Evolutionary conservation across 768 basidiomycete genomes (phyloP), one percentile per base, ranked within the genome.

Genomic region (Fomitopsis serialis): DNA sequence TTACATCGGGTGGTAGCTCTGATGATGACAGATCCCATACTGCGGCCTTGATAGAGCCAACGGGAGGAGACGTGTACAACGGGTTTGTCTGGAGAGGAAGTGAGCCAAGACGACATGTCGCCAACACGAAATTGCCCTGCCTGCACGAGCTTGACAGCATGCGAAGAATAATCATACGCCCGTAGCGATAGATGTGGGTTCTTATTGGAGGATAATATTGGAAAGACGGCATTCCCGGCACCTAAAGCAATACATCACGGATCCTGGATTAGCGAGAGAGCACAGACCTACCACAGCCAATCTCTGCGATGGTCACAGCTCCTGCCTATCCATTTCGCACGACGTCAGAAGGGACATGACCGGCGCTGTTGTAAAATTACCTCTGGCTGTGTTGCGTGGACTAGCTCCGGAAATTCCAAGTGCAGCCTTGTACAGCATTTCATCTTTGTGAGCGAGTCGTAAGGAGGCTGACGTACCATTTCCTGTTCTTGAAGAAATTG

Each of bases 401-500:
- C 72, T 21, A 98, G 78, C 62, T 98, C 94, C 0, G 89, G 90
- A 62, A 98, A 98, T 68, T 99, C 97, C n/a, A 91, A 82, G 60
- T 89, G 82, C 27, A 98, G 75, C 96, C 87, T 89, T 58, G 27
- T 35, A 9, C 19, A 46, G 29, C 12, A 5, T 22, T 2, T 10
- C 35, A 12, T n/a, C 23, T 27, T 42, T 19, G 23, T 19, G 24
- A 21, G 34, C 27, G 36, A 45, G n/a, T 19, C 25, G 25, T n/a
- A n/a, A 34, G 21, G 34, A 45, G n/a, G 49, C 13, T n/a, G n/a
- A 52, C 67, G 5, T 63, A 83, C 88, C 97, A 99, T 74, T 92
- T 90, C 53, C 97, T 78, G 69, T 98, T 85, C 37, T 90, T 86
- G 74, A 98, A 99, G 71, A 99, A 98, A 60, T 95, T 94, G 63